Conservation (phyloP, 768 basidiomycete genomes). For the Mycena metata region DNA sequence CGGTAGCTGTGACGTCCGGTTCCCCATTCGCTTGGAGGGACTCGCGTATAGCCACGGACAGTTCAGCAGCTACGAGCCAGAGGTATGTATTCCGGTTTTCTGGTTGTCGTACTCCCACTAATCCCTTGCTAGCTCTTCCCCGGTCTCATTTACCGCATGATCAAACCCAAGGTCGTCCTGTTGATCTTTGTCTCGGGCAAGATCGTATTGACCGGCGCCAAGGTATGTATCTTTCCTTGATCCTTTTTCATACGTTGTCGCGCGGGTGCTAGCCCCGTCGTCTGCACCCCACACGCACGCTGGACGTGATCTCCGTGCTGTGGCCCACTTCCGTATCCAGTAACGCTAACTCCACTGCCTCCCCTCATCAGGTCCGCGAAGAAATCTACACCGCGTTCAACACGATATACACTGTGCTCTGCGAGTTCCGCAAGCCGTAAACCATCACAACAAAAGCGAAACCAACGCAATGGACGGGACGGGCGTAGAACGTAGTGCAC, state of each 20-base stretch:
- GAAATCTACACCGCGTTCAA: conserved; percentile 99
- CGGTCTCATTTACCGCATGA: conserved; percentile 99
- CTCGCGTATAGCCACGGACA: conserved; percentile 98
- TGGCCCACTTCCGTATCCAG: conserved; percentile 36
- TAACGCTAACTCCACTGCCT: conserved; percentile 43
- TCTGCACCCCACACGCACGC: conserved; percentile 8
- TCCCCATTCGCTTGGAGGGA: conserved; percentile 97
- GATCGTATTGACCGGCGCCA: conserved; percentile 98
- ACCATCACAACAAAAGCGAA: conserved; percentile 11
- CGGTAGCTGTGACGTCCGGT: conserved; percentile 63
- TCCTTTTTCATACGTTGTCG: conserved; percentile 31
- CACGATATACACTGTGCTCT: conserved; percentile 62
- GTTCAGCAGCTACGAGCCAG: conserved; percentile 81
- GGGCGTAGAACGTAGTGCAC: conserved; percentile 61
- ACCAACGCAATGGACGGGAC: neutral
- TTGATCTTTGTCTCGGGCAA: conserved; percentile 99
- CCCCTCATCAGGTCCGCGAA: conserved; percentile 84
- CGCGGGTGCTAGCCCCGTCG: conserved; percentile 34
- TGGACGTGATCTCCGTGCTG: conserved; percentile 49
- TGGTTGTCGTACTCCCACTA: neutral
- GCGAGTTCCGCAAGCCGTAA: conserved; percentile 35
- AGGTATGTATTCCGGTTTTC: conserved; percentile 62
- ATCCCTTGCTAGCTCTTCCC: conserved; percentile 86
- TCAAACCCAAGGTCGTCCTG: conserved; percentile 98
- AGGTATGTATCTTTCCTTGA: conserved; percentile 70